These are phyloP conservation scores for Multifurca ochricompacta DNA, from an alignment of 768 basidiomycete genomes.

Conservation along the genomic window DNA sequence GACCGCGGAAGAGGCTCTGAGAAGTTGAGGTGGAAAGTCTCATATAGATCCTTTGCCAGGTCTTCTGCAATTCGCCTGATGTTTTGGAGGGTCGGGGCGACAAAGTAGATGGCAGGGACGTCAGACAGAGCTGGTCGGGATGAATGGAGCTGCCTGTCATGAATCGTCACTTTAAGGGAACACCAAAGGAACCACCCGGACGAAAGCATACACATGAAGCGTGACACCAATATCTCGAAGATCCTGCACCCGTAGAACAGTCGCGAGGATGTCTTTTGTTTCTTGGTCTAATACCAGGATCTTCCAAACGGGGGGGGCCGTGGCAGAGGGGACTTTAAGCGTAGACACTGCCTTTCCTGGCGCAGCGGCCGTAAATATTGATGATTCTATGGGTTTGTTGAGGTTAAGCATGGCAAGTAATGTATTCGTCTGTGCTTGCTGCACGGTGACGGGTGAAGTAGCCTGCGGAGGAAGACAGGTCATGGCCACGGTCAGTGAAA, in stretches of 20 bases:
- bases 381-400: conserved; percentile 50
- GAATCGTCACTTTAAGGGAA: background rate
- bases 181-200: background rate
- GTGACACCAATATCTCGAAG: conserved; percentile 95
- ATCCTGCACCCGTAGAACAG: conserved; percentile 92
- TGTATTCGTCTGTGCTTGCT: conserved; percentile 82
- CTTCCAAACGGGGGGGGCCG: conserved; percentile 89
- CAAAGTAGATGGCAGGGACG: conserved; percentile 96
- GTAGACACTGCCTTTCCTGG: conserved; percentile 33
- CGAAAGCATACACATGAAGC: conserved; percentile 78
- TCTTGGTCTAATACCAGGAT: conserved; percentile 90
- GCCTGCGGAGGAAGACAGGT: conserved; percentile 23
- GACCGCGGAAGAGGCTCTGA: conserved; percentile 85
- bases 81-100: conserved; percentile 82
- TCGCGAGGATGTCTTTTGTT: conserved; percentile 94
- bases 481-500: background rate
- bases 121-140: conserved; percentile 83
- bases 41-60: conserved; percentile 81
- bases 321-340: conserved; percentile 44
- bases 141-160: conserved; percentile 81
- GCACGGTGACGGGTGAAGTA: conserved; percentile 53
- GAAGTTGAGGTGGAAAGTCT: conserved; percentile 91
- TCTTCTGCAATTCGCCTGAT: conserved; percentile 90
- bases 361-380: conserved; percentile 25
- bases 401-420: conserved; percentile 83